phyloP scores from a whole-genome alignment of 192 early-diverging fungal genomes.

The Gigaspora rosea region DNA sequence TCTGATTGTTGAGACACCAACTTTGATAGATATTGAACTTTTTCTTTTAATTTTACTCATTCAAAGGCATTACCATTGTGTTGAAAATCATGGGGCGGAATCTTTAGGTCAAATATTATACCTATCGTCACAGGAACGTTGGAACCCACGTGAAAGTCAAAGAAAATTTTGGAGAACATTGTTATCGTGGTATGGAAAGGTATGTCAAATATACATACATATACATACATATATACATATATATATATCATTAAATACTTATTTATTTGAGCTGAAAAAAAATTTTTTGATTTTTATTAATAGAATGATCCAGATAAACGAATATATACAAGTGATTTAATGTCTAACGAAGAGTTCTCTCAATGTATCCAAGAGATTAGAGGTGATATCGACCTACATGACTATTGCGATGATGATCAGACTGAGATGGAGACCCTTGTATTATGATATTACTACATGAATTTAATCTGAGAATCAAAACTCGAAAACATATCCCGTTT shows the following conservation, averaged over 20 bases:
- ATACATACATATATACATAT: not conserved
- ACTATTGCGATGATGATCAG: not conserved
- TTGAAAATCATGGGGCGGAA: not conserved
- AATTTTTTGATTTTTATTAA: not conserved
- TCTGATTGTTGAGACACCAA: not conserved
- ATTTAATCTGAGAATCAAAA: no score
- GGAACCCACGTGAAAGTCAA: not conserved
- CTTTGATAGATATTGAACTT: constrained; percentile 20
- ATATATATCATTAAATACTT: not conserved
- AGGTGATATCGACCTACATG: not conserved
- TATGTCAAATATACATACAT: not conserved
- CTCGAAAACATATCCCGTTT: no score
- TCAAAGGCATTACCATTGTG: constrained; percentile 13
- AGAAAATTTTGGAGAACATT: constrained; percentile 18
- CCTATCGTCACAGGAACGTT: not conserved
- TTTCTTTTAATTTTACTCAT: constrained; percentile 13
- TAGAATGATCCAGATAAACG: constrained; percentile 16
- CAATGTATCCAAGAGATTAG: constrained; percentile 17
- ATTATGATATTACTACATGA: no score
- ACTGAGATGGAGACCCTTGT: not conserved
- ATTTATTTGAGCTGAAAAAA: not conserved
- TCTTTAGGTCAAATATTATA: constrained; percentile 14
- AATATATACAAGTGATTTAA: constrained; percentile 4
- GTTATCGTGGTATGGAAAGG: not conserved
- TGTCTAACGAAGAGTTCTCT: constrained; percentile 4